These are phyloP conservation scores for Coniella vitis DNA, from an alignment of 2,329 filamentous ascomycete species.

Conservation along the genomic window DNA sequence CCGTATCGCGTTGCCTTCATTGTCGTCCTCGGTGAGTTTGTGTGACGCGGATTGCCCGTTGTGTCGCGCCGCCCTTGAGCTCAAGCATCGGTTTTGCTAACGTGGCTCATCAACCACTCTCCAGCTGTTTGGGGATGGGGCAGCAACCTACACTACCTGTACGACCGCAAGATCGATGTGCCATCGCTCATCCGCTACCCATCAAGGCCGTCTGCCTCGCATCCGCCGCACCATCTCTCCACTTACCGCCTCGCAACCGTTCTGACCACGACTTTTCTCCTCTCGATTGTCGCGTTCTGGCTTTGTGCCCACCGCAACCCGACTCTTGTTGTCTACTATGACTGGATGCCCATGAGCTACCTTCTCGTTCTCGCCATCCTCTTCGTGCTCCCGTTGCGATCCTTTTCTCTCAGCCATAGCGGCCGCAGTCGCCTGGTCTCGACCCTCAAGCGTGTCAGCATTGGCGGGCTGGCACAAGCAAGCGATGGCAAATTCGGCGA, in stretches of 20 bases:
- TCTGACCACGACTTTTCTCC: slow-evolving; percentile 62
- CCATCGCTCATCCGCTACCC: slow-evolving; percentile 83
- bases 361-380: slow-evolving; percentile 65
- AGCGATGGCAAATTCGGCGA: slow-evolving; percentile 93
- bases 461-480: slow-evolving; percentile 80
- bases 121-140: slow-evolving; percentile 93
- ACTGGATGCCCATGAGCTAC: slow-evolving; percentile 81
- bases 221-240: slow-evolving; percentile 70
- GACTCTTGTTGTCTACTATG: slow-evolving; percentile 65
- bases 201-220: slow-evolving; percentile 59
- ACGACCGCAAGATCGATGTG: slow-evolving; percentile 76
- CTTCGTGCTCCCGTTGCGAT: slow-evolving; percentile 66
- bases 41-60: no score
- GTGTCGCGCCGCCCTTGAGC: no score
- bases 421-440: slow-evolving; percentile 71
- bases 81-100: no score
- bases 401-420: slow-evolving; percentile 51
- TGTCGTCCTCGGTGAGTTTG: slow-evolving; percentile 64
- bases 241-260: slow-evolving; percentile 79
- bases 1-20: slow-evolving; percentile 86
- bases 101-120: slow-evolving; percentile 5
- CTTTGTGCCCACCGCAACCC: slow-evolving; percentile 64
- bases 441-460: slow-evolving; percentile 68
- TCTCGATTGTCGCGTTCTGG: slow-evolving; percentile 81
- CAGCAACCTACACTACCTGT: slow-evolving; percentile 81